These are phyloP conservation scores for Mortierella sp. DNA, from an alignment of 371 early-diverging fungal genomes.

Conservation along the genomic window DNA sequence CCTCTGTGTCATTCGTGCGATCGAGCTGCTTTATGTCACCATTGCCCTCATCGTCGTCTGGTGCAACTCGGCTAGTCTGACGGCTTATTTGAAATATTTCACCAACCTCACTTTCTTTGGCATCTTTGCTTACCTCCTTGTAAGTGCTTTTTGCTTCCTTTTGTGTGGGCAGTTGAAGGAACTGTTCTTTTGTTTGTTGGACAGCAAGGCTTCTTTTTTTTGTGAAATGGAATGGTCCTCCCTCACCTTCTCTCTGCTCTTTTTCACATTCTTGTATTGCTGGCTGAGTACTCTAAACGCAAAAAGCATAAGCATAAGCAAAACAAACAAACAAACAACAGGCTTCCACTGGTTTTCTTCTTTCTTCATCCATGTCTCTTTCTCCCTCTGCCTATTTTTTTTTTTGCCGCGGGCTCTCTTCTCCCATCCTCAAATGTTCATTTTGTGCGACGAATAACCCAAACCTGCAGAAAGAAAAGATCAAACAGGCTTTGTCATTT, in stretches of 20 bases:
- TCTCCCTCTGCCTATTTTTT: neutral
- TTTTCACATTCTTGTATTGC: neutral
- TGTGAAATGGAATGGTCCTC: neutral
- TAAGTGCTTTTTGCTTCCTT: constrained; percentile 37
- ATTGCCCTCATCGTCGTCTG: constrained; percentile 63
- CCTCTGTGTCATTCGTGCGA: constrained; percentile 61
- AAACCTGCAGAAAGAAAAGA: neutral
- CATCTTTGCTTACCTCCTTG: constrained; percentile 67
- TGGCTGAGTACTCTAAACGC: neutral
- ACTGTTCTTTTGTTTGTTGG: neutral
- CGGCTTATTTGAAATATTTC: constrained; percentile 62
- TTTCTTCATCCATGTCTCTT: neutral
- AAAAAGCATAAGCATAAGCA: neutral
- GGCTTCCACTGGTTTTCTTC: neutral
- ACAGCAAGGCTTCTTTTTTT: neutral
- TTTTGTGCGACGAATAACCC: neutral
- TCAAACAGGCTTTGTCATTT: neutral
- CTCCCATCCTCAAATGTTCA: neutral
- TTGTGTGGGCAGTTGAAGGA: neutral
- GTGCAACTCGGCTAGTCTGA: constrained; percentile 25
- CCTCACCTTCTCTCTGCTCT: neutral
- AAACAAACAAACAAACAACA: neutral
- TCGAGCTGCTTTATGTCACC: constrained; percentile 60
- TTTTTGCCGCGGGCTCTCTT: neutral
- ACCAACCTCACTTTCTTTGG: constrained; percentile 69